Evolutionary conservation across 345 rosid genomes (phyloP), one percentile per base, ranked within the genome.

Genomic region (Eucalyptus curtisii): DNA sequence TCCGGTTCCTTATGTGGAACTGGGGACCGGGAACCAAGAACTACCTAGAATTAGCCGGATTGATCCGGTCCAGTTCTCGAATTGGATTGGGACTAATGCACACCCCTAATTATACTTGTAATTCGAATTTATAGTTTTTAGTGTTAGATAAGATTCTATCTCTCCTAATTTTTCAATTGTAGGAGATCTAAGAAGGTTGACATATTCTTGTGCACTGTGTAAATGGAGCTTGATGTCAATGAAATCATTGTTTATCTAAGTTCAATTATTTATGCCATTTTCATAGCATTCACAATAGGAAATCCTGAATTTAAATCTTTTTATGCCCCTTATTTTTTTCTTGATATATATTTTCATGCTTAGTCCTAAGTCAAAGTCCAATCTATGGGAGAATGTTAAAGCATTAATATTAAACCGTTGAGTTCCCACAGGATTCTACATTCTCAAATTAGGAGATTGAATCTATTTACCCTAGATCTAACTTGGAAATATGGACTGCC

Each of bases 1-100:
- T 59, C 14, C 3, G 1, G 66, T 27, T 55, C 61, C 61, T 55
- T 55, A 55, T 55, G 30, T 55, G 61, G 61, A 24, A 55, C 12
- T 1, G 3, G 5, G 27, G 12, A 55, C 61, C 10, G 2, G 1
- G 33, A 59, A 59, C 2, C 2, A 1, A 2, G 68, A 61, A 30
- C 68, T 30, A 61, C 31, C 4, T 3, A 61, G 15, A 61, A 61
- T 13, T 11, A 6, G 33, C 17, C 3, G 2, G 15, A 30, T 61
- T 61, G 33, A 30, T 61, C 8, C 1, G 4, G 8, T 30, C 8
- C 17, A 4, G 2, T 61, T 61, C 33, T 30, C 0, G 15, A 13
- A 30, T 61, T 30, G 16, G 31, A 30, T 30, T 1, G 16, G 16
- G 68, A 61, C 33, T 12, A 13, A 30, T 61, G 16, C 31, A 61